These are phyloP conservation scores for Fonsecaea multimorphosa DNA, from an alignment of 2,329 filamentous ascomycete genomes.

Conservation along the genomic window DNA sequence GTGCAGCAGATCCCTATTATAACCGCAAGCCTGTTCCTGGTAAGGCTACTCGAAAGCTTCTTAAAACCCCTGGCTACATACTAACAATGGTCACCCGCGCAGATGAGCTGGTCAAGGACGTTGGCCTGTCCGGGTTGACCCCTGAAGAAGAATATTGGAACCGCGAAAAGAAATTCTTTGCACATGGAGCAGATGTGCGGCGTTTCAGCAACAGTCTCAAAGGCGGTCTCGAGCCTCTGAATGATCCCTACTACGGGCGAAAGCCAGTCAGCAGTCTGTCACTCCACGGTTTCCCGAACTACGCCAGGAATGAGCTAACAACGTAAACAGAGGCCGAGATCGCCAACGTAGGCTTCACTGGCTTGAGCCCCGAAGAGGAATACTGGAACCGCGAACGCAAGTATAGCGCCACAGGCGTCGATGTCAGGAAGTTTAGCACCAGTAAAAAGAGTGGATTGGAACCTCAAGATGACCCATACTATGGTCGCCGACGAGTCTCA, in stretches of 20 bases:
- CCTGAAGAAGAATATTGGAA: conserved; percentile 38
- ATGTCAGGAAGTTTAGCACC: conserved; percentile 37
- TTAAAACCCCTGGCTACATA: background rate
- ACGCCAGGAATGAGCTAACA: conserved; percentile 13
- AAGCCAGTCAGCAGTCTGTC: conserved; percentile 36
- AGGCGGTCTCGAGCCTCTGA: conserved; percentile 33
- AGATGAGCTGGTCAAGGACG: conserved; percentile 38
- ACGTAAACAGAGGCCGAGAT: conserved; percentile 31
- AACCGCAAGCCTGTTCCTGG: conserved; percentile 39
- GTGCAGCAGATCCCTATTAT: conserved; percentile 38
- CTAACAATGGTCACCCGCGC: background rate
- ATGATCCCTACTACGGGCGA: conserved; percentile 38
- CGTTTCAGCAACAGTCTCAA: conserved; percentile 37
- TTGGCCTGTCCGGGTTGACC: conserved; percentile 35
- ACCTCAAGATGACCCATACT: conserved; percentile 37
- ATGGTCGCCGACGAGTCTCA: conserved; percentile 34
- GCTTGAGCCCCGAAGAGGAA: conserved; percentile 37
- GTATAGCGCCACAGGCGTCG: conserved; percentile 36
- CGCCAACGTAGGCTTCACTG: conserved; percentile 33
- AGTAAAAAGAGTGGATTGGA: conserved; percentile 31
- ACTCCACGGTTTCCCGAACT: background rate
- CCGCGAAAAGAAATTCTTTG: conserved; percentile 37
- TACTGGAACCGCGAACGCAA: conserved; percentile 39
- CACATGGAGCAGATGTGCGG: conserved; percentile 37
- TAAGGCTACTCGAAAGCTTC: conserved; percentile 19